These are phyloP conservation scores for Pichia paraexigua DNA, from an alignment of 805 yeast genomes.

Conservation along the genomic window DNA sequence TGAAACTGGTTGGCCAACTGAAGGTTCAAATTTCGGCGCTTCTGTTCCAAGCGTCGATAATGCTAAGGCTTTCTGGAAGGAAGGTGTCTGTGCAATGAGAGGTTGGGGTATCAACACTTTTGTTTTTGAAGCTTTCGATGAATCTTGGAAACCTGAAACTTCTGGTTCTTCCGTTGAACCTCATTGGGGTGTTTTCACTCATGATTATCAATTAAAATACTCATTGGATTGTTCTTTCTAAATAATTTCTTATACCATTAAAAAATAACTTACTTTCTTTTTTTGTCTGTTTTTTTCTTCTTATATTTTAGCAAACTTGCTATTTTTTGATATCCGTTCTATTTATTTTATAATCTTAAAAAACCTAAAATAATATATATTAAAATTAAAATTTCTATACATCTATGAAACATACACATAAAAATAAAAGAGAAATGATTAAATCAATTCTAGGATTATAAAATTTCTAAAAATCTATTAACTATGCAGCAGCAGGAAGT, in stretches of 20 bases:
- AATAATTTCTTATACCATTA: background rate
- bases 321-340: too few species aligned
- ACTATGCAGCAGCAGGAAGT: background rate
- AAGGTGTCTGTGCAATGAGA: conserved; percentile 87
- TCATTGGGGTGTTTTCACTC: conserved; percentile 88
- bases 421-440: too few species aligned
- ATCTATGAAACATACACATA: too few species aligned
- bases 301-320: too few species aligned
- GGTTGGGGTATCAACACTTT: conserved; percentile 93
- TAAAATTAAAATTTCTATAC: too few species aligned
- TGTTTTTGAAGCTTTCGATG: conserved; percentile 93
- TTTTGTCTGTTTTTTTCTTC: background rate
- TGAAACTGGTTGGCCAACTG: conserved; percentile 96
- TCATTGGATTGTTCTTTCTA: conserved; percentile 38
- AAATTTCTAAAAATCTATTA: background rate
- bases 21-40: conserved; percentile 62
- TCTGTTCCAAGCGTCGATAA: conserved; percentile 64
- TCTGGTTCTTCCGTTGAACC: conserved; percentile 85
- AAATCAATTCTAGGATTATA: too few species aligned
- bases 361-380: too few species aligned
- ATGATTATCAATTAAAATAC: conserved; percentile 39
- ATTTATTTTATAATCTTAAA: too few species aligned
- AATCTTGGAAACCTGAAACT: conserved; percentile 90
- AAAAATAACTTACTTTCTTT: background rate
- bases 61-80: conserved; percentile 77